Percentiles rank a stretch among this genome's conserved stretches.
Evolutionary conservation across 2,329 filamentous ascomycete species (phyloP).

Genomic region (Fusarium odoratissimum): DNA sequence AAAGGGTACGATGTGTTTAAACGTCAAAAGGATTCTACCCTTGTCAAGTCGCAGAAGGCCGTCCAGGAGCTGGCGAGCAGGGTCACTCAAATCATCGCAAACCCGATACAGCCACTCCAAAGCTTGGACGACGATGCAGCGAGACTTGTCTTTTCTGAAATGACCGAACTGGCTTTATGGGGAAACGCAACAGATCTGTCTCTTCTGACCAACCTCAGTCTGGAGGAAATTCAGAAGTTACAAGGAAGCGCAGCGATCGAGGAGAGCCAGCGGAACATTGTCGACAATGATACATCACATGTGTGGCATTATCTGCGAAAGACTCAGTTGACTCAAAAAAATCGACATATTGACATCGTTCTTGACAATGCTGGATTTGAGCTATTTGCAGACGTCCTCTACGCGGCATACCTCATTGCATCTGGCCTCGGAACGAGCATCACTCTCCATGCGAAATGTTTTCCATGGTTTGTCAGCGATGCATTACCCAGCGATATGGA

Average conservation of each 20-base stretch:
- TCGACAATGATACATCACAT: not conserved
- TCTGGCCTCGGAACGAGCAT: not conserved
- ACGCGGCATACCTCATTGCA: slow-evolving; percentile 3
- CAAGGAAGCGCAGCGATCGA: not conserved
- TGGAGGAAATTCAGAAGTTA: slow-evolving; percentile 2
- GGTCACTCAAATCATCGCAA: not conserved
- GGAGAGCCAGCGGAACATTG: not conserved
- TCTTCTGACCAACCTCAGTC: slow-evolving; percentile 2
- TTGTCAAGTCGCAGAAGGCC: not conserved
- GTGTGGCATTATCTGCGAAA: slow-evolving; percentile 1
- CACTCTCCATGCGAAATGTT: not conserved
- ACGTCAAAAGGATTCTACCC: slow-evolving; percentile 1
- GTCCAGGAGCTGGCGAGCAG: not conserved
- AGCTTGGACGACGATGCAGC: not conserved
- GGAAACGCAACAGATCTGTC: slow-evolving; percentile 13
- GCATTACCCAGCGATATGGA: not conserved
- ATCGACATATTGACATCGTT: slow-evolving; percentile 4
- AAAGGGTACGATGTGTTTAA: slow-evolving; percentile 2
- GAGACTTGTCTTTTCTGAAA: not conserved
- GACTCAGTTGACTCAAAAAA: accelerated
- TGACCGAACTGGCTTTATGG: not conserved
- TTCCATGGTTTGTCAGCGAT: slow-evolving; percentile 8
- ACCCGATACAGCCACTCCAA: not conserved
- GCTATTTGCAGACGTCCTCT: slow-evolving; percentile 5
- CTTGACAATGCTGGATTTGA: slow-evolving; percentile 16